Base-by-base conservation (phyloP, 164 flowering plant species). In the Stephania cephalantha region DNA sequence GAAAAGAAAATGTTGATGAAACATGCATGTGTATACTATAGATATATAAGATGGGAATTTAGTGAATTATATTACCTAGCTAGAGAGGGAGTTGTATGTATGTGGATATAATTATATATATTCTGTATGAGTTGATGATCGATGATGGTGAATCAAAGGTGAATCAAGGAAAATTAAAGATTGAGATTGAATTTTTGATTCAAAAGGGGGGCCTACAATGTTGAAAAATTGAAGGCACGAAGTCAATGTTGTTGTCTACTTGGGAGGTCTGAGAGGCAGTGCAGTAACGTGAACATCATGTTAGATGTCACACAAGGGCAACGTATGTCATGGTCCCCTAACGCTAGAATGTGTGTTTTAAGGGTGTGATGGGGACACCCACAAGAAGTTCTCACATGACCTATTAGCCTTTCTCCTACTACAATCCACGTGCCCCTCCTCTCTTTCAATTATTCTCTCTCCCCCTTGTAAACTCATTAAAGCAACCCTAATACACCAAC, bases 331-430 rank as follows among this genome's bases (percentile, higher is more conserved):
- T 73, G 80, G 82, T 76, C 84, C 80, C 80, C 17, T 65, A 65
- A 50, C 31, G 15, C 48, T 76, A 71, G 64, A 46, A 45, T 75
- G 31, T 78, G 74, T 61, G 73, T 73, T 42, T 12, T 68, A 10
- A 20, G 70, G 71, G 65, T n/a, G 30, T 71, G 78, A 83, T 82
- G 87, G 84, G 86, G 85, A 75, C 84, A 78, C 69, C 73, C 79
- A 71, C 70, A 80, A 79, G 70, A 81, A 80, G 79, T 48, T 82
- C 80, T 81, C 91, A 87, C 91, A 83, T 88, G 89, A 79, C 80
- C 79, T 79, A 79, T 77, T 83, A 82, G 78, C 83, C 85, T 84
- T 79, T 77, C 78, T 76, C 79, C 85, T 76, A 77, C 85, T 78
- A 84, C 92, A 89, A 73, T 79, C 88, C 93, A 84, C 84, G 84